phyloP scores from a whole-genome alignment of 768 basidiomycete species.

The Phylloporus sp. region DNA sequence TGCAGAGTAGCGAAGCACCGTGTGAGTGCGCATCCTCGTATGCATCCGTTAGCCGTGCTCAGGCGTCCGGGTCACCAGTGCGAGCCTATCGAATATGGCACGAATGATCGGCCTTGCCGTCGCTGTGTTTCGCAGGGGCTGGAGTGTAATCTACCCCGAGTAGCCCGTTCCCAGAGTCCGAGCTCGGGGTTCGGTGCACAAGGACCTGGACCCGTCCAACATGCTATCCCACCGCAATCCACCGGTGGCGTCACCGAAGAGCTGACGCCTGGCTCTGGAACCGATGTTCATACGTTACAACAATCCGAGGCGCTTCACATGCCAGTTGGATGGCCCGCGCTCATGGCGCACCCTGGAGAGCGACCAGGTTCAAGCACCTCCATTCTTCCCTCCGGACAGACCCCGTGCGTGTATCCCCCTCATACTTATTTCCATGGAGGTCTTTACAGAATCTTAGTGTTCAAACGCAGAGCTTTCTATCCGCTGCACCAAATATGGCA shows the following conservation, averaged over 20 bases:
- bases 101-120: conserved; percentile 16
- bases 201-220: conserved; percentile 5
- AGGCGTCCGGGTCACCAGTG: conserved; percentile 14
- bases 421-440: background rate
- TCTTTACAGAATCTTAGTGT: conserved; percentile 4
- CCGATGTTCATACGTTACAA: conserved; percentile 3
- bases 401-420: conserved; percentile 11
- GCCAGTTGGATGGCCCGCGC: conserved; percentile 3
- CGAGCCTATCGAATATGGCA: conserved; percentile 13
- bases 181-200: conserved; percentile 7
- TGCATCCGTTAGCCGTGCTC: background rate
- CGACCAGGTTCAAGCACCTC: conserved; percentile 3
- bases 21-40: conserved; percentile 10
- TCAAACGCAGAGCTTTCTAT: background rate
- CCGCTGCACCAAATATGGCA: background rate
- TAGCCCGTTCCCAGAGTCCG: conserved; percentile 22
- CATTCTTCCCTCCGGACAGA: background rate
- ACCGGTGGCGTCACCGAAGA: conserved; percentile 7
- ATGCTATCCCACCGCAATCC: background rate
- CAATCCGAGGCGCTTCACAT: conserved; percentile 1
- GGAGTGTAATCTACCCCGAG: conserved; percentile 12
- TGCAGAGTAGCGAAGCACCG: conserved; percentile 19
- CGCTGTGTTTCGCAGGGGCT: conserved; percentile 16
- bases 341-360: conserved; percentile 1
- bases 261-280: background rate